A percentile compares a stretch with the other conserved stretches of the same genome.
Conservation (phyloP, 495 filamentous ascomycete genomes). For the Trichoderma virens region DNA sequence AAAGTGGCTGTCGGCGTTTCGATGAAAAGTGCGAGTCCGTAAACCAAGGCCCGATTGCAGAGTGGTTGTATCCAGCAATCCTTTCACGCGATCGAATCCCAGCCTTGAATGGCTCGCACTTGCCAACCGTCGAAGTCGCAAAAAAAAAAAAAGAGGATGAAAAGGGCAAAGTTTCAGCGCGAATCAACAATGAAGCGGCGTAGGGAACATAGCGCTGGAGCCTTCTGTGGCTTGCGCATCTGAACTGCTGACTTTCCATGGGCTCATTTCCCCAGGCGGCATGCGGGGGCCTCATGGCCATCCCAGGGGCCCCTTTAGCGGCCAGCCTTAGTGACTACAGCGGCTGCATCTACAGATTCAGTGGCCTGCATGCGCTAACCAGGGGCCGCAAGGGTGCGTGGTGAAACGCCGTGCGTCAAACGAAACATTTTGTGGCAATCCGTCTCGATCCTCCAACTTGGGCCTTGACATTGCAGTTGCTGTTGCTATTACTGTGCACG, state of each 20-base stretch:
- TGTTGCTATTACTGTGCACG: no score
- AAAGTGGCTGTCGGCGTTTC: no score
- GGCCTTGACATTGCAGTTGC: no score
- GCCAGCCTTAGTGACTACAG: background rate
- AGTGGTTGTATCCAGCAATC: background rate
- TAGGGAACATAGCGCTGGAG: background rate
- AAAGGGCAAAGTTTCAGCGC: background rate
- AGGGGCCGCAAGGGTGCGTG: background rate
- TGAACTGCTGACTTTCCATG: no score
- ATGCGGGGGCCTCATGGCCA: background rate
- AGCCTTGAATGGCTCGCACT: background rate
- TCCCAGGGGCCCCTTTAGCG: background rate
- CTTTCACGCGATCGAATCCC: background rate
- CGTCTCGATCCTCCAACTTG: background rate
- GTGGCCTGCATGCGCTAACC: background rate
- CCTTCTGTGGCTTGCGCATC: background rate
- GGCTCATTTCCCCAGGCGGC: background rate
- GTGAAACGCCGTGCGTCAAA: background rate
- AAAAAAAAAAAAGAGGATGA: background rate
- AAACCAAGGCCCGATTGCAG: no score
- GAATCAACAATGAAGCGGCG: no score
- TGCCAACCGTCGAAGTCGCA: background rate
- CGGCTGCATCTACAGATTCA: background rate
- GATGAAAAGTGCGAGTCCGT: no score
- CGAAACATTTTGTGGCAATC: background rate